Conservation (phyloP, 768 basidiomycete genomes). For the Porphyrellus cyaneotinctus region DNA sequence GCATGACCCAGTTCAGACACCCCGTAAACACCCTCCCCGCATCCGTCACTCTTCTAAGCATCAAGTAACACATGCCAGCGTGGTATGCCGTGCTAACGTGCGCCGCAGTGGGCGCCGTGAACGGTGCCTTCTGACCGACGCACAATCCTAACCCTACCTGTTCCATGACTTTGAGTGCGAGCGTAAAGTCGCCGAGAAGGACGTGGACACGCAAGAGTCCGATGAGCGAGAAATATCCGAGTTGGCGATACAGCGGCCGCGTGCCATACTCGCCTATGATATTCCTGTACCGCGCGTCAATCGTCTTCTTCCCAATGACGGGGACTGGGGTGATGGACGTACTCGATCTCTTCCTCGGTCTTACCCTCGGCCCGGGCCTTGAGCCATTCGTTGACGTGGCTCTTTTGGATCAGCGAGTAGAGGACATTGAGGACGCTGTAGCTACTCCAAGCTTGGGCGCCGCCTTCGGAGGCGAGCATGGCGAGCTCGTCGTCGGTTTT, state of each 20-base stretch:
- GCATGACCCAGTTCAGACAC: conserved; percentile 91
- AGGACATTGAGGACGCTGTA: conserved; percentile 98
- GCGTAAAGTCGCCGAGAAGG: conserved; percentile 91
- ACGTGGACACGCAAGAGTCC: conserved; percentile 95
- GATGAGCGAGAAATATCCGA: conserved; percentile 96
- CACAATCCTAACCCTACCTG: conserved; percentile 89
- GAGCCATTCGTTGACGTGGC: conserved; percentile 91
- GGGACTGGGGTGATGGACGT: no score
- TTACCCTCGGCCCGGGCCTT: conserved; percentile 77
- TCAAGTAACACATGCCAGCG: conserved; percentile 95
- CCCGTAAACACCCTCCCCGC: conserved; percentile 92
- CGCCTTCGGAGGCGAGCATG: conserved; percentile 72
- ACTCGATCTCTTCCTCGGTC: conserved; percentile 80
- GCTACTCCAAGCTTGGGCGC: conserved; percentile 90
- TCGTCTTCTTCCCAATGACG: background rate
- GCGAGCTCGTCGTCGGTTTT: conserved; percentile 89
- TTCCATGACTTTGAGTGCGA: conserved; percentile 94
- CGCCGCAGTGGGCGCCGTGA: conserved; percentile 93
- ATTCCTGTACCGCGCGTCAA: conserved; percentile 45
- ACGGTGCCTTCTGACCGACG: conserved; percentile 88
- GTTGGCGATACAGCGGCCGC: conserved; percentile 85
- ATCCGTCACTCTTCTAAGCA: conserved; percentile 91
- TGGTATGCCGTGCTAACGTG: conserved; percentile 95
- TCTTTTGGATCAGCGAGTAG: conserved; percentile 98
- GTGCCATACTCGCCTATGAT: conserved; percentile 90